phyloP scores from a whole-genome alignment of 441 rosid species.

The Capsella rubella region DNA sequence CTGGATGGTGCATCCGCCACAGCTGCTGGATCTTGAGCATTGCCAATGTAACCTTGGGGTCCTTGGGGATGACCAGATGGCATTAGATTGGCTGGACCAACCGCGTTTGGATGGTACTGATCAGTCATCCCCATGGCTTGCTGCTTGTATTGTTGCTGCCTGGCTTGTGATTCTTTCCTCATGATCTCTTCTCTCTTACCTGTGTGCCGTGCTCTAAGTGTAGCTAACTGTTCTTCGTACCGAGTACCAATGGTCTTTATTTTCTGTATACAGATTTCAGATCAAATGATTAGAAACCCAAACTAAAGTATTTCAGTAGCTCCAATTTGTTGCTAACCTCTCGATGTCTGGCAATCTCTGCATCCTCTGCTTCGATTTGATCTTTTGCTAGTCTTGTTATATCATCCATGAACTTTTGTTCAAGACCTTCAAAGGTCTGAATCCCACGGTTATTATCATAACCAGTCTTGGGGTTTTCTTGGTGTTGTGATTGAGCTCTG shows the following conservation, averaged over 20 bases:
- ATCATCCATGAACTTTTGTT: constrained; percentile 73
- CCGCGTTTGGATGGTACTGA: constrained; percentile 49
- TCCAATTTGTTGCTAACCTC: constrained; percentile 53
- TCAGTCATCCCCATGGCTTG: constrained; percentile 53
- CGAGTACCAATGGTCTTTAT: constrained; percentile 67
- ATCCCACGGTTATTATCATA: constrained; percentile 56
- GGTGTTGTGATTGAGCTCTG: constrained; percentile 63
- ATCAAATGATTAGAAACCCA: constrained; percentile 1
- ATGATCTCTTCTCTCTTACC: constrained; percentile 74
- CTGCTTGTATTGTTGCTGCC: constrained; percentile 70
- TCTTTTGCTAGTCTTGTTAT: constrained; percentile 65
- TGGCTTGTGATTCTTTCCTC: constrained; percentile 62
- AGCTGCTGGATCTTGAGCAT: constrained; percentile 49
- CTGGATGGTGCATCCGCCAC: constrained; percentile 58
- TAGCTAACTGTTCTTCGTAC: constrained; percentile 71
- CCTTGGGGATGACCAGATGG: constrained; percentile 58
- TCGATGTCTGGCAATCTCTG: constrained; percentile 70
- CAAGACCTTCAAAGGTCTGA: constrained; percentile 67
- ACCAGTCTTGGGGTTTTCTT: constrained; percentile 59
- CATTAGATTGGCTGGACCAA: constrained; percentile 48
- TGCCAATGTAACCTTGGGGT: constrained; percentile 55
- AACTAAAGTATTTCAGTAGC: neutral
- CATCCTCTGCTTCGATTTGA: constrained; percentile 71
- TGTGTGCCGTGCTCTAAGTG: constrained; percentile 67
- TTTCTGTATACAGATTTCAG: constrained; percentile 53